Evolutionary conservation across 768 basidiomycete genomes (phyloP).

Genomic region (Strobilomyces echinocephalus): DNA sequence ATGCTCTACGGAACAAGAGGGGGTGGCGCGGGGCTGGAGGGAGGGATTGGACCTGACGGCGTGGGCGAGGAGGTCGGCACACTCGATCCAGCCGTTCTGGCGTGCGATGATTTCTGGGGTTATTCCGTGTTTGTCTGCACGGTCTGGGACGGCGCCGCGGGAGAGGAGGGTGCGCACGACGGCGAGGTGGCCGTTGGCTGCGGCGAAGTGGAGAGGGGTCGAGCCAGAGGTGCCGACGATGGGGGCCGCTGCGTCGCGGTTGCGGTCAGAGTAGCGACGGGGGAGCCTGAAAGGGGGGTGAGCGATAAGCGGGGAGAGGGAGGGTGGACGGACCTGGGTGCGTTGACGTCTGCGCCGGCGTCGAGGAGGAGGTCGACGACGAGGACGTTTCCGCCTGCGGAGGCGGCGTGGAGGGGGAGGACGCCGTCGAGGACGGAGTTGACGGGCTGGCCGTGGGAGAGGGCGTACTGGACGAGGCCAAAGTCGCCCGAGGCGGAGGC

Average conservation of each 20-base stretch:
- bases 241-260: slow-evolving; percentile 58
- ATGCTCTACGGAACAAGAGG: slow-evolving; percentile 28
- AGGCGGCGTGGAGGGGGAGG: slow-evolving; percentile 94
- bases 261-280: slow-evolving; percentile 69
- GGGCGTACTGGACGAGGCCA: slow-evolving; percentile 88
- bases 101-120: slow-evolving; percentile 82
- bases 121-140: slow-evolving; percentile 86
- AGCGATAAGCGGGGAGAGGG: slow-evolving; percentile 10
- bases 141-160: slow-evolving; percentile 76
- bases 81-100: slow-evolving; percentile 74
- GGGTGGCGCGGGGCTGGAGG: slow-evolving; percentile 15
- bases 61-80: slow-evolving; percentile 66
- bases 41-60: slow-evolving; percentile 31
- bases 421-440: slow-evolving; percentile 96
- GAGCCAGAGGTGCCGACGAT: slow-evolving; percentile 83
- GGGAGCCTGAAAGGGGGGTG: slow-evolving; percentile 47
- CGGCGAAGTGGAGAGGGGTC: slow-evolving; percentile 95
- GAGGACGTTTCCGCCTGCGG: slow-evolving; percentile 81
- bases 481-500: slow-evolving; percentile 84
- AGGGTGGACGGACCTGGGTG: slow-evolving; percentile 60
- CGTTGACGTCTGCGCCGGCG: slow-evolving; percentile 96
- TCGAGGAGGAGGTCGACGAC: slow-evolving; percentile 89
- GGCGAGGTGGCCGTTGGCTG: slow-evolving; percentile 84
- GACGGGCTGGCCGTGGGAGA: slow-evolving; percentile 91
- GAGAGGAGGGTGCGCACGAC: slow-evolving; percentile 78